Evolutionary conservation across 257 asterid species (phyloP), one percentile per base, ranked within the genome.

Genomic region (Petunia secreta): DNA sequence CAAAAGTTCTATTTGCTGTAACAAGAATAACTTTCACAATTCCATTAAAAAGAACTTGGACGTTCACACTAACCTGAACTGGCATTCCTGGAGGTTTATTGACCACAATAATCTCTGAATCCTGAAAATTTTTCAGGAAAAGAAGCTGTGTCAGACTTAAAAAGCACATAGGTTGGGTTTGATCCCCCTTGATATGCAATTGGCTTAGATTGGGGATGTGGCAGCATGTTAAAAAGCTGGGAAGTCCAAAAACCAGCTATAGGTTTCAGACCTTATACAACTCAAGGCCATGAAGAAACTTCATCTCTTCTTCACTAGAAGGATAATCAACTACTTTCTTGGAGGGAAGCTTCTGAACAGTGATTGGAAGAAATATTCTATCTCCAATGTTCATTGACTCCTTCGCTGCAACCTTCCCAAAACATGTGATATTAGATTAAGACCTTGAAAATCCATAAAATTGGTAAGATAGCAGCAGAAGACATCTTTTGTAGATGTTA

Each of bases 61-160:
- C 10, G 16, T 25, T 73, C 54, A 75, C n/a, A 82, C 50, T 62
- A 76, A 95, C 97, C 97, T 95, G 99, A 66, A 95, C 99, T 55
- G 98, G 95, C 90, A 95, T 88, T 85, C 98, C 97, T 59, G 93
- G 95, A 0, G 97, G 99, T 89, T 95, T 95, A 80, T 95, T 95
- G 86, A 92, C 81, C 80, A 83, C 97, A 84, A 95, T 85, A 79
- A 93, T 85, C 6, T 95, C 92, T 63, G 88, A 84, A 86, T 95
- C 98, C 97, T 93, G 85, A 75, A 64, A 81, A 44, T 15, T 64
- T 66, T 48, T 34, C 60, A 44, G 74, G n/a, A 66, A 81, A 39
- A 41, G 62, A 59, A 71, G 53, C 62, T 10, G 34, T 16, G 50
- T 71, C 77, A 48, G 44, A 11, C 60, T 48, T n/a, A 10, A 2